Base-by-base conservation (phyloP, 1,139 yeast genomes). In the Blastobotrys illinoisensis region DNA sequence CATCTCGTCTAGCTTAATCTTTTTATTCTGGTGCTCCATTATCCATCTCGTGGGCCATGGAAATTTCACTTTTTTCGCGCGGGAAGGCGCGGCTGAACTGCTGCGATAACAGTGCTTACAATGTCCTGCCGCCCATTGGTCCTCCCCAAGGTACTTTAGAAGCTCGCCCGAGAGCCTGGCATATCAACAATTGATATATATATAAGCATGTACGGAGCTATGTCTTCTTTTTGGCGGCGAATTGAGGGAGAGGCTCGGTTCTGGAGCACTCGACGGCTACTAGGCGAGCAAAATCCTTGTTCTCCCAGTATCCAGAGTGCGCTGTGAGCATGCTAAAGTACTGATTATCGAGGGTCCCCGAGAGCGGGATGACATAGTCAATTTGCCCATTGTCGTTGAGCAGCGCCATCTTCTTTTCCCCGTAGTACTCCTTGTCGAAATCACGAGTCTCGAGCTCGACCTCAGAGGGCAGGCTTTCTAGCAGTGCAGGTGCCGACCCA, bases 301-400 rank as follows among this genome's bases (percentile, higher is more conserved):
- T 70, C 21, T 71, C 71, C 78, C 78, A 74, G 64, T 74, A 74
- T 16, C 72, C 70, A 19, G 71, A 68, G 56, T 74, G 78, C 3
- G 78, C 78, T 1, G 75, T 71, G 43, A 74, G 61, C 69, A 74
- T 72, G 53, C 71, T 64, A 24, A 74, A 56, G 51, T 74, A 74
- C 61, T 74, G 78, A 60, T 71, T 72, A 45, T 73, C 74, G 9
- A 73, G 62, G 43, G 71, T 60, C 5, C 69, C 69, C 0, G 68
- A 62, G 18, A 69, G 64, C 1, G 75, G 75, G 36, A 74, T 60
- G 18, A 69, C 60, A 64, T 68, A 74, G 59, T 74, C 78, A 6
- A 74, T 58, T 60, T 75, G 78, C 1, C 77, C 77, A 55, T 74
- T 74, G 44, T 73, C 76, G 52, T 74, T 74, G 49, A 74, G 64